Conservation (phyloP, 345 rosid species). For the Rhodomyrtus tomentosa region DNA sequence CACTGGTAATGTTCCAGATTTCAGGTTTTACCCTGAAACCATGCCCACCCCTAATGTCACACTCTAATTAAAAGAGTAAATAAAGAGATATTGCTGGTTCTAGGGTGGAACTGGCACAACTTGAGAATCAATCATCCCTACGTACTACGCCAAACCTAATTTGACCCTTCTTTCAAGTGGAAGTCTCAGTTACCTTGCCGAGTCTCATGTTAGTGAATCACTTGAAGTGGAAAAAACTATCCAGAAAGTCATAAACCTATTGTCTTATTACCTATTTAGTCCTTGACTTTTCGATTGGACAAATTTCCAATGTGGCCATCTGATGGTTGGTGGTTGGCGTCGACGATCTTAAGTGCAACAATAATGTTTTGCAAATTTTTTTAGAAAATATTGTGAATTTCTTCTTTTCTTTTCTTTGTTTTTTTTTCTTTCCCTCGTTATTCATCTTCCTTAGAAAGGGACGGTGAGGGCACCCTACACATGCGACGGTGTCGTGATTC, state of each 20-base stretch:
- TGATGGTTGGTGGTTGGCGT: accelerated
- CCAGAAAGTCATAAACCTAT: not conserved
- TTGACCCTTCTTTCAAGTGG: not conserved
- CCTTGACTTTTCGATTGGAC: not conserved
- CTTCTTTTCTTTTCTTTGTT: not conserved
- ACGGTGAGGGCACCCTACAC: not conserved
- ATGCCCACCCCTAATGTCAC: too few species aligned
- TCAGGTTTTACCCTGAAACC: too few species aligned
- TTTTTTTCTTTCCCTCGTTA: not conserved
- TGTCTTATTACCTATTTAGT: not conserved
- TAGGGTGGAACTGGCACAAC: too few species aligned
- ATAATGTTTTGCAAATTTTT: not conserved
- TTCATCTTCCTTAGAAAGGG: not conserved
- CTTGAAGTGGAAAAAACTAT: not conserved
- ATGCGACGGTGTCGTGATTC: not conserved
- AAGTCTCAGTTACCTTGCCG: not conserved
- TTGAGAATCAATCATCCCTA: too few species aligned
- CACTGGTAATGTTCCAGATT: too few species aligned
- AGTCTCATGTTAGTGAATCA: not conserved
- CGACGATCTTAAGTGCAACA: not conserved
- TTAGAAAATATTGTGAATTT: not conserved
- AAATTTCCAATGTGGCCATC: not conserved
- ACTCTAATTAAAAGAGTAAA: too few species aligned
- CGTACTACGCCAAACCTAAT: not conserved
- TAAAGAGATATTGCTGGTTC: too few species aligned